phyloP scores from a whole-genome alignment of 2,329 filamentous ascomycete species.

The Penicillium sp. region DNA sequence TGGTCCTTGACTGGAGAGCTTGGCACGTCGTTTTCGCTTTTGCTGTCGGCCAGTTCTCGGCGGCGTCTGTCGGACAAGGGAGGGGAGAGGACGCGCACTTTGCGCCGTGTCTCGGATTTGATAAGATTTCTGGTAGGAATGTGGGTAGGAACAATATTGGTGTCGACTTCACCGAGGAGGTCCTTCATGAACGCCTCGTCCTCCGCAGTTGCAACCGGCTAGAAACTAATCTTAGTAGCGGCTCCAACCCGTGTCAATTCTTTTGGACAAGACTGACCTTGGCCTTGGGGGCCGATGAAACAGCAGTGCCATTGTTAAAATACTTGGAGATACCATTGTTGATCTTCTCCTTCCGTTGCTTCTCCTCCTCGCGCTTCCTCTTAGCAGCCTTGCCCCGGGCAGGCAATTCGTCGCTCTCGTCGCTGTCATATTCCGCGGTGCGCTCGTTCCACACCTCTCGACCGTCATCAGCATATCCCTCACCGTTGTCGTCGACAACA shows the following conservation, averaged over 20 bases:
- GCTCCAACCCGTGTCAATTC: not conserved
- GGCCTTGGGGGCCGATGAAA: slow-evolving; percentile 67
- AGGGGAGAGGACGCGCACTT: slow-evolving; percentile 79
- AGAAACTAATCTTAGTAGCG: not conserved
- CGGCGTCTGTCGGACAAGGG: slow-evolving; percentile 60
- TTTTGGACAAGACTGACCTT: slow-evolving; percentile 66
- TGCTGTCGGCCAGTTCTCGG: slow-evolving; percentile 56
- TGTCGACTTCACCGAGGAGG: slow-evolving; percentile 85
- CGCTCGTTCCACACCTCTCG: slow-evolving; percentile 88
- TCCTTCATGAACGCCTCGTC: slow-evolving; percentile 86
- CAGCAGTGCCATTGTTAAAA: slow-evolving; percentile 73
- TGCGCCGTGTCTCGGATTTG: slow-evolving; percentile 75
- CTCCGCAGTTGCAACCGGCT: slow-evolving; percentile 76
- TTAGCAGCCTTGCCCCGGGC: slow-evolving; percentile 69
- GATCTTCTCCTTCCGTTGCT: slow-evolving; percentile 80
- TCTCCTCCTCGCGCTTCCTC: slow-evolving; percentile 83
- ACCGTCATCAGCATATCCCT: slow-evolving; percentile 94
- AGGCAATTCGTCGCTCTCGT: slow-evolving; percentile 72
- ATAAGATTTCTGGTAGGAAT: slow-evolving; percentile 64
- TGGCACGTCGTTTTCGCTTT: slow-evolving; percentile 50
- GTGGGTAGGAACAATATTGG: slow-evolving; percentile 66
- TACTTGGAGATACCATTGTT: slow-evolving; percentile 94
- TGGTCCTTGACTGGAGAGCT: slow-evolving; percentile 47
- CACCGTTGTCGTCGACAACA: slow-evolving; percentile 96
- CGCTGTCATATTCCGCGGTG: slow-evolving; percentile 57